Conservation (phyloP, 2,329 filamentous ascomycete genomes). For the Penicillium sp. region DNA sequence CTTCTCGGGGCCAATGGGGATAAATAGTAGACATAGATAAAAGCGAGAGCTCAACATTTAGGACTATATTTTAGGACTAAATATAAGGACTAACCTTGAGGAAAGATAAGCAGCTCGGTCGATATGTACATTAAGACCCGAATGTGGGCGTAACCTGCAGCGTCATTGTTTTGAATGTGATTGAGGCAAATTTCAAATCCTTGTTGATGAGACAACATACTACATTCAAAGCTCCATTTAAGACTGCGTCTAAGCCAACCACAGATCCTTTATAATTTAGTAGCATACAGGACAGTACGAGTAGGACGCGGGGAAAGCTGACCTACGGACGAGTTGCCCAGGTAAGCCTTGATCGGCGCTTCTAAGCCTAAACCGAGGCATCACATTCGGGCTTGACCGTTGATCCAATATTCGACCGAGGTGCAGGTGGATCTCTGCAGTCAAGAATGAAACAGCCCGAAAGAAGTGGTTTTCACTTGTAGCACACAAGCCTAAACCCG, state of each 20-base stretch:
- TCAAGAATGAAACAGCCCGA: neutral
- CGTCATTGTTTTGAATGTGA: neutral
- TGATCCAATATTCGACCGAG: neutral
- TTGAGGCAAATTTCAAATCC: neutral
- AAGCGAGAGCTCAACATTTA: neutral
- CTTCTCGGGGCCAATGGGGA: slow-evolving; percentile 5
- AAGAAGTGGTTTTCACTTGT: neutral
- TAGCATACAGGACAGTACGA: neutral
- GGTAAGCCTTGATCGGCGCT: neutral
- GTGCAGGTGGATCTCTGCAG: neutral
- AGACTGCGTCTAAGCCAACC: neutral
- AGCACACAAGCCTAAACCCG: neutral
- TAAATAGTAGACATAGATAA: neutral
- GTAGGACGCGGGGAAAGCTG: neutral
- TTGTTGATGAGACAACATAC: neutral
- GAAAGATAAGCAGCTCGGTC: slow-evolving; percentile 3
- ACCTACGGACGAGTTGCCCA: neutral
- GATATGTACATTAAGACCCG: neutral
- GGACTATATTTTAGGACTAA: neutral
- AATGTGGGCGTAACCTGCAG: neutral
- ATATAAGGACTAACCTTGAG: neutral
- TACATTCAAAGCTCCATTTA: neutral
- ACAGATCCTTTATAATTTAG: neutral
- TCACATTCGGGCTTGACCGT: neutral
- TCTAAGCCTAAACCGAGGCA: slow-evolving; percentile 6